A percentile compares a stretch with the other conserved stretches of the same genome.
Evolutionary conservation across 139 green algal species (phyloP).

Genomic region (Coelastrella sp.): DNA sequence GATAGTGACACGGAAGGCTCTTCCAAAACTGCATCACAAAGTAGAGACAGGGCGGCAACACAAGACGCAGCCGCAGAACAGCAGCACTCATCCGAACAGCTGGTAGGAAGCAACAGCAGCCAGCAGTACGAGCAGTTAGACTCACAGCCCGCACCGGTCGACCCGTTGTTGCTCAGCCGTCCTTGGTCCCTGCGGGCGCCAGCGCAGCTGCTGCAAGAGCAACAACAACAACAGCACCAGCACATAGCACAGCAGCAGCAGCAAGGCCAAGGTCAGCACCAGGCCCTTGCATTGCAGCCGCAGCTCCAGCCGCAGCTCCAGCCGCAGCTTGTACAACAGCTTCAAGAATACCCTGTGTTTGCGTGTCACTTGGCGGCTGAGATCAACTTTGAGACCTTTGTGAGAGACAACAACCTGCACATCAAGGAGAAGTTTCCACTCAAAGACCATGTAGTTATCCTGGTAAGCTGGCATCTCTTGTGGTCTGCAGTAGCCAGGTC

Average conservation of each 20-base stretch:
- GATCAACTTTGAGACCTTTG: conserved; percentile 7
- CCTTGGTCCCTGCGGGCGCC: no score
- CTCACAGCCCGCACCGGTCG: no score
- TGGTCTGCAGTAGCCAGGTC: not conserved
- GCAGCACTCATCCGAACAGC: no score
- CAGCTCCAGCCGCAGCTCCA: conserved; percentile 13
- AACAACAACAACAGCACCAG: conserved; percentile 32
- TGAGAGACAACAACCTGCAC: not conserved
- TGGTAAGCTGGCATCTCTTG: not conserved
- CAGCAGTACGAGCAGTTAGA: no score
- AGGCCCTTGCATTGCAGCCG: not conserved
- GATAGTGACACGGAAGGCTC: not conserved
- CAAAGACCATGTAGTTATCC: conserved; percentile 10
- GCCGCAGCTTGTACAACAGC: conserved; percentile 5
- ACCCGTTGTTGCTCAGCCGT: no score
- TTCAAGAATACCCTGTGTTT: conserved; percentile 2
- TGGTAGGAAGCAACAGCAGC: no score
- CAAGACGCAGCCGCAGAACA: no score
- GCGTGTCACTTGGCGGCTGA: conserved; percentile 24
- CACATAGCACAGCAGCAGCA: not conserved
- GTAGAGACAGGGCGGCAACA: not conserved
- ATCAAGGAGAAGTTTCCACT: not conserved
- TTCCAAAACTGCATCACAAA: not conserved
- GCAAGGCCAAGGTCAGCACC: not conserved
- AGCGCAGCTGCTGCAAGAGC: not conserved